These are phyloP conservation scores for Stachybotrys chartarum DNA, from an alignment of 2,329 filamentous ascomycete species.

Conservation along the genomic window DNA sequence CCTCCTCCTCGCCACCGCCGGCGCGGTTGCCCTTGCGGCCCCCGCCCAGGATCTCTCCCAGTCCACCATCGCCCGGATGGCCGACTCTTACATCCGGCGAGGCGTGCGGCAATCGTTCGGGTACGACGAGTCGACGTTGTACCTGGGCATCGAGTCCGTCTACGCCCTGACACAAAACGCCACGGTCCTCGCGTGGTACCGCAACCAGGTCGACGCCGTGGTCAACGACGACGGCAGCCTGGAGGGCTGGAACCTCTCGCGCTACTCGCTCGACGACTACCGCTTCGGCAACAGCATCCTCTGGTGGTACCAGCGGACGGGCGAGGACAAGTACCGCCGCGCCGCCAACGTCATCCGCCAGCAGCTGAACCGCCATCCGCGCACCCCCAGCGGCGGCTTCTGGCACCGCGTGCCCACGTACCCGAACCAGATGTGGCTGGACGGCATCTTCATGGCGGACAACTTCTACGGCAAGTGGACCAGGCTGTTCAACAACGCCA, in stretches of 20 bases:
- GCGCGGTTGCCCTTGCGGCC: background rate
- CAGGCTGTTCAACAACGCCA: slow-evolving; percentile 20
- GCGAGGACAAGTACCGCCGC: slow-evolving; percentile 36
- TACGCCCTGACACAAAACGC: slow-evolving; percentile 33
- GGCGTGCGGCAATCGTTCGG: slow-evolving; percentile 26
- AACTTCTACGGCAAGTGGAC: slow-evolving; percentile 33
- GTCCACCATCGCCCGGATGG: slow-evolving; percentile 21
- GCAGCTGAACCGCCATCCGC: slow-evolving; percentile 38
- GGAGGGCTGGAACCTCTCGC: slow-evolving; percentile 33
- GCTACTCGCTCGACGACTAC: slow-evolving; percentile 43
- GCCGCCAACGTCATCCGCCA: slow-evolving; percentile 36
- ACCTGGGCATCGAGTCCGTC: slow-evolving; percentile 37
- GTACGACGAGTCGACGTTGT: slow-evolving; percentile 38
- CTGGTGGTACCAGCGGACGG: slow-evolving; percentile 35
- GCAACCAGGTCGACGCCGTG: slow-evolving; percentile 36
- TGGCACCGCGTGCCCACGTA: slow-evolving; percentile 39
- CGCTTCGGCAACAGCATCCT: slow-evolving; percentile 44
- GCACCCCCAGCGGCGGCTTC: slow-evolving; percentile 42
- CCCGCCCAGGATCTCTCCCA: background rate
- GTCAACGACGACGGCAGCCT: slow-evolving; percentile 39
- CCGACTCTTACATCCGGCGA: slow-evolving; percentile 37
- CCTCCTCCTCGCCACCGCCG: background rate
- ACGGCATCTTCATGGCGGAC: slow-evolving; percentile 43
- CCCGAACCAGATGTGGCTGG: slow-evolving; percentile 48
- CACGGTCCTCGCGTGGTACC: slow-evolving; percentile 33